A percentile compares a stretch with the other conserved stretches of the same genome.
These are phyloP conservation scores for Gonapodya sp. DNA, from an alignment of 192 early-diverging fungal genomes.

Conservation along the genomic window DNA sequence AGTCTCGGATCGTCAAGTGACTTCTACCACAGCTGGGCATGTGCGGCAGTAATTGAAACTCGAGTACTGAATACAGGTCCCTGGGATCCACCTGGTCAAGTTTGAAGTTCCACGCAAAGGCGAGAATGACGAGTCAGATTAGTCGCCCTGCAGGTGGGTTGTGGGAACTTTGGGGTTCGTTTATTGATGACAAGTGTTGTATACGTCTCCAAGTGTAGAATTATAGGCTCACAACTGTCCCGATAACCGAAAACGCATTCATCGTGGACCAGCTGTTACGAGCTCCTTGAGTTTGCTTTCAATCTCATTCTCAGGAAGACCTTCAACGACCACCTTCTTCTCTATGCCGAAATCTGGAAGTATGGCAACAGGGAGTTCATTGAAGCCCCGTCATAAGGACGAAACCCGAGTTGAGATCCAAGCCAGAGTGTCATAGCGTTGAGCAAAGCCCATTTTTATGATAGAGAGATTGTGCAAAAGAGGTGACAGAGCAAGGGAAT, in stretches of 20 bases:
- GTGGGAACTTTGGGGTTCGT: no score
- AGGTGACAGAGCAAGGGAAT: neutral
- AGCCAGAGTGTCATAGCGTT: neutral
- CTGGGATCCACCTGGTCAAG: conserved; percentile 57
- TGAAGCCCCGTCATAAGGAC: neutral
- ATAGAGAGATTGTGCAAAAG: neutral
- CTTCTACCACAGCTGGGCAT: no score
- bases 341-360: conserved; percentile 69
- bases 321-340: conserved; percentile 65
- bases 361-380: neutral
- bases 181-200: no score
- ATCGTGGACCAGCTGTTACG: neutral
- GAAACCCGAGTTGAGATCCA: neutral
- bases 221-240: no score
- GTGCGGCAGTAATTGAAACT: neutral
- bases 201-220: no score
- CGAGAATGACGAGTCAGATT: no score
- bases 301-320: conserved; percentile 59
- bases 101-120: conserved; percentile 30
- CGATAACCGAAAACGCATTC: no score
- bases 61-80: conserved; percentile 14
- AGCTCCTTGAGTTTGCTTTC: conserved; percentile 61
- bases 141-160: no score
- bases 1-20: neutral
- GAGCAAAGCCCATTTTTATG: no score